These are phyloP conservation scores for Hygrocybe coccinea DNA, from an alignment of 768 basidiomycete genomes.

Conservation along the genomic window DNA sequence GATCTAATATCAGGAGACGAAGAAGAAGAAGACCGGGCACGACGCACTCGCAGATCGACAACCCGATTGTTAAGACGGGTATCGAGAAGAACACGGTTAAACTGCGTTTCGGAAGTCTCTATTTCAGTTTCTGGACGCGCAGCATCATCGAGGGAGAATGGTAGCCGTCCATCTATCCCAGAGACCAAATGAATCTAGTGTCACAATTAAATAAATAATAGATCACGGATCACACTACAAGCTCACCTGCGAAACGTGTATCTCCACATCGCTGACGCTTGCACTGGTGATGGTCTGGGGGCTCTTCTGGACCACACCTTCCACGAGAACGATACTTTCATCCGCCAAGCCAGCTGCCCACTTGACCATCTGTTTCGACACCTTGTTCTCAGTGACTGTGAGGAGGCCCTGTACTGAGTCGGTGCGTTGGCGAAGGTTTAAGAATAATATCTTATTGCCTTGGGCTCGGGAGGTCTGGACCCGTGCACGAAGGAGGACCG, in stretches of 20 bases:
- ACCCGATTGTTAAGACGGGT: conserved; percentile 94
- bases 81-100: conserved; percentile 80
- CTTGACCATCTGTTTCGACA: conserved; percentile 97
- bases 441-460: conserved; percentile 93
- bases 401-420: conserved; percentile 85
- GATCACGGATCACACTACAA: not conserved
- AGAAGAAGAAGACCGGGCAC: not conserved
- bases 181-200: conserved; percentile 74
- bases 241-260: conserved; percentile 73
- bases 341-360: conserved; percentile 73
- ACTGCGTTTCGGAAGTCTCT: conserved; percentile 54
- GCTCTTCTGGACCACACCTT: conserved; percentile 74
- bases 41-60: conserved; percentile 82
- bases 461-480: conserved; percentile 89
- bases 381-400: conserved; percentile 59
- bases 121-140: conserved; percentile 73
- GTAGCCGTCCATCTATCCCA: conserved; percentile 71
- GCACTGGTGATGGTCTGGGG: conserved; percentile 89
- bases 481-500: conserved; percentile 80
- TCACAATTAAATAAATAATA: conserved; percentile 1
- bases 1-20: not conserved
- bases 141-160: conserved; percentile 93
- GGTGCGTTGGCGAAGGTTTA: conserved; percentile 84
- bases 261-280: conserved; percentile 79
- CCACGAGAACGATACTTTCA: conserved; percentile 90